Conservation (phyloP, 306 rosid species). For the Cucurbita ficifolia region DNA sequence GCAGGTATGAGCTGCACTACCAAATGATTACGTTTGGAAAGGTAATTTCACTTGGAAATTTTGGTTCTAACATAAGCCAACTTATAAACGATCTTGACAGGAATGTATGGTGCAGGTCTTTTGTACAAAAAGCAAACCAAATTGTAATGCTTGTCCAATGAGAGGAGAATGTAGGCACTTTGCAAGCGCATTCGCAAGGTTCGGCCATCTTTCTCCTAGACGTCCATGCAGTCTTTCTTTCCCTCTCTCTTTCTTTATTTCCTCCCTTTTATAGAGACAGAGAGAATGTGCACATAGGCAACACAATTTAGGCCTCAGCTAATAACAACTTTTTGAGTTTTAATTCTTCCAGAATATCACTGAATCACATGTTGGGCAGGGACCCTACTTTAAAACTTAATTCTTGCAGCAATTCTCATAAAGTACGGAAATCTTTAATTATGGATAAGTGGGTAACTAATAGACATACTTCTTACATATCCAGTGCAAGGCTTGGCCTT, state of each 20-base stretch:
- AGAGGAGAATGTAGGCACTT: conserved; percentile 98
- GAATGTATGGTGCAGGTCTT: conserved; percentile 54
- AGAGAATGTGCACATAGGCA: background rate
- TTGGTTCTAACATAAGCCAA: conserved; percentile 9
- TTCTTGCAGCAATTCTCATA: background rate
- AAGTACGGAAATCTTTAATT: background rate
- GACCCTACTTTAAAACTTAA: background rate
- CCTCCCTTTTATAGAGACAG: background rate
- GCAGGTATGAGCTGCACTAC: conserved; percentile 95
- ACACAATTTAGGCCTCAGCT: background rate
- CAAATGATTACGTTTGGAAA: conserved; percentile 99
- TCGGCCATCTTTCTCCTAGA: conserved; percentile 4
- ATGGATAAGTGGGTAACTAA: conserved; percentile 12
- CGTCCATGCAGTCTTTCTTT: background rate
- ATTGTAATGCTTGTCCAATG: conserved; percentile 98
- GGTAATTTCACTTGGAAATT: conserved; percentile 27
- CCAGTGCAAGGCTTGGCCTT: conserved; percentile 94
- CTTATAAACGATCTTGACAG: conserved; percentile 14
- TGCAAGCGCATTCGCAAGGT: conserved; percentile 99
- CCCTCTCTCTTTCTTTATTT: background rate
- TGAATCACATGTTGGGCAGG: background rate
- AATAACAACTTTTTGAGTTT: background rate
- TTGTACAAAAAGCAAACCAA: conserved; percentile 93
- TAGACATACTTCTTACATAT: conserved; percentile 15
- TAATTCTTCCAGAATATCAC: background rate